Evolutionary conservation across 164 flowering plant genomes (phyloP), one percentile per base, ranked within the genome.

Genomic region (Dillenia turbinata): DNA sequence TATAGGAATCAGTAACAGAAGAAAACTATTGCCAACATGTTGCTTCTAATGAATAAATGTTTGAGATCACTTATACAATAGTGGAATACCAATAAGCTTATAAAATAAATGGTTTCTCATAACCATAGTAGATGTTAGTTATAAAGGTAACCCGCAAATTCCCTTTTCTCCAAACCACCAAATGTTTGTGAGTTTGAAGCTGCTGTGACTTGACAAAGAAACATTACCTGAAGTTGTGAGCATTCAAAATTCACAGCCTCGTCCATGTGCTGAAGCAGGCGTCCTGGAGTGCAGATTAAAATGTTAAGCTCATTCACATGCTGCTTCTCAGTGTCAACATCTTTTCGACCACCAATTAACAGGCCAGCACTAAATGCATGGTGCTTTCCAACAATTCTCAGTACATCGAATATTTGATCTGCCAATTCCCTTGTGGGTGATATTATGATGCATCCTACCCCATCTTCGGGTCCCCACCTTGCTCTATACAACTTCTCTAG

Each of bases 251-350:
- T 85, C 51, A 82, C 86, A 52, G 99, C 92, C 79, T 89, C 96
- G 52, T 95, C 88, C 99, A 95, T 95, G 80, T 92, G 99, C 73
- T 95, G 96, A 64, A 92, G 94, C 72, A 95, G 92, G 54, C 99
- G 83, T 40, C 99, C 99, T 43, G 99, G 99, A 44, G 97, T 92
- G 70, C 99, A 91, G 17, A 95, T 87, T 69, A 91, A 72, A 13
- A 95, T 89, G 75, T 95, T 95, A 66, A 91, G 68, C 52, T 71
- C 74, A 73, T 88, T 81, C 11, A 88, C 96, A 47, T 56, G 77
- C 60, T 86, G 85, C 72, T 88, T 95, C 79, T 95, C 97, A 1
- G 56, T 47, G 50, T 78, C 92, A 53, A 91, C 92, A 81, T 86
- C 92, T 68, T 85, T 84, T 49, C 89, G 85, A 12, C 99, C 97